Percentiles rank a stretch among this genome's conserved stretches.
These are phyloP conservation scores for Chlamydomonas reinhardtii DNA, from an alignment of 163 green algal species.

Conservation along the genomic window DNA sequence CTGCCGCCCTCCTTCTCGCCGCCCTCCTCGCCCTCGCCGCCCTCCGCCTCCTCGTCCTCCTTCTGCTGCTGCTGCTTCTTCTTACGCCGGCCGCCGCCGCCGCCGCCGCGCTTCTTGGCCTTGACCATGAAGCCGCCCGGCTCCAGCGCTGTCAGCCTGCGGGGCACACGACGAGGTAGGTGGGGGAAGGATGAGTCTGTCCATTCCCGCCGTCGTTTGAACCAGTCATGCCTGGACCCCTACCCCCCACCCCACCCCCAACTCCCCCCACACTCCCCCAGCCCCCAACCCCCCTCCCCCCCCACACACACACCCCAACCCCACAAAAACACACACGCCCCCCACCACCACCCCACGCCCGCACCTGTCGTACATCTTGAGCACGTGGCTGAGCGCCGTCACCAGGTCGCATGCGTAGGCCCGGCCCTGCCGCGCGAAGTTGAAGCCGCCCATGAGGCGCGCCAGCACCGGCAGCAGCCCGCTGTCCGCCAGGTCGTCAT, in stretches of 20 bases:
- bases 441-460: conserved; percentile 76
- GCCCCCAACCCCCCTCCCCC: background rate
- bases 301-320: too few species aligned
- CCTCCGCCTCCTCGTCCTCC: conserved; percentile 20
- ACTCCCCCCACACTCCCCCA: too few species aligned
- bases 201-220: too few species aligned
- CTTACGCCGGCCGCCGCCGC: background rate
- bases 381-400: conserved; percentile 69
- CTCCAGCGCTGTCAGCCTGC: conserved; percentile 57
- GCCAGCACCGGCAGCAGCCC: conserved; percentile 85
- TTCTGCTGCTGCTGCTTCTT: conserved; percentile 8
- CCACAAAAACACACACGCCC: too few species aligned
- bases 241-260: too few species aligned
- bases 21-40: conserved; percentile 1
- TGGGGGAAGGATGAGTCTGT: too few species aligned
- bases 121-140: conserved; percentile 74
- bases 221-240: too few species aligned
- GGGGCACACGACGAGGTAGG: too few species aligned
- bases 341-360: background rate
- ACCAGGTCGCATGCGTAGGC: conserved; percentile 76
- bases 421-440: conserved; percentile 69
- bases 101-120: conserved; percentile 26
- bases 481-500: conserved; percentile 83
- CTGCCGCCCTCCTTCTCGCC: background rate
- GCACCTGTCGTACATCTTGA: conserved; percentile 81